These are phyloP conservation scores for Leucocoprinus leucothites DNA, from an alignment of 768 basidiomycete species.

Conservation along the genomic window DNA sequence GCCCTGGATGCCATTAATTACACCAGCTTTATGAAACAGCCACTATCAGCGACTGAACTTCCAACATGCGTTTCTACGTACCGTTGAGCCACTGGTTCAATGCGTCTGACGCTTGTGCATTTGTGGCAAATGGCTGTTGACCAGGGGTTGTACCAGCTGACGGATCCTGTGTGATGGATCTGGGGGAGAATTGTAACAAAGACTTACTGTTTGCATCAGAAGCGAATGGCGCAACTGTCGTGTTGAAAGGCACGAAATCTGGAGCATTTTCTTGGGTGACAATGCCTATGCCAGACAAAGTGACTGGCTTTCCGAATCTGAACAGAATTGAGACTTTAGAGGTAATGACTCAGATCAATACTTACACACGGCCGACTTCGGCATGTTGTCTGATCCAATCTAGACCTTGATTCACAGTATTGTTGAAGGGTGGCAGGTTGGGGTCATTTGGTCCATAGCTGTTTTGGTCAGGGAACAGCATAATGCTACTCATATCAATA, in stretches of 20 bases:
- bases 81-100: conserved; percentile 52
- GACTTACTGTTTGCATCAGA: conserved; percentile 19
- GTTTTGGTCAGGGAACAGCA: conserved; percentile 68
- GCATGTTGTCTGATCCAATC: conserved; percentile 54
- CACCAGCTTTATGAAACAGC: conserved; percentile 28
- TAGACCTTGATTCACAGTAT: conserved; percentile 44
- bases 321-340: neutral
- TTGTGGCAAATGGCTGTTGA: conserved; percentile 42
- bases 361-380: conserved; percentile 40
- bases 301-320: conserved; percentile 53
- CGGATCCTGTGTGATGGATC: neutral
- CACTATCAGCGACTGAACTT: neutral
- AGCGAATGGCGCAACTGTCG: conserved; percentile 36
- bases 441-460: conserved; percentile 46
- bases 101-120: conserved; percentile 46
- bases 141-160: conserved; percentile 5
- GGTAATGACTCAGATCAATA: neutral
- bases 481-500: conserved; percentile 57
- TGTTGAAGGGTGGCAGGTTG: conserved; percentile 44
- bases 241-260: conserved; percentile 61
- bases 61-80: conserved; percentile 21
- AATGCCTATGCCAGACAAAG: conserved; percentile 55
- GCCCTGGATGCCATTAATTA: conserved; percentile 36
- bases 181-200: neutral
- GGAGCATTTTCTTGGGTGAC: conserved; percentile 51